Evolutionary conservation across 192 early-diverging fungal species (phyloP), one percentile per base, ranked within the genome.

Genomic region (Endogone sp.): DNA sequence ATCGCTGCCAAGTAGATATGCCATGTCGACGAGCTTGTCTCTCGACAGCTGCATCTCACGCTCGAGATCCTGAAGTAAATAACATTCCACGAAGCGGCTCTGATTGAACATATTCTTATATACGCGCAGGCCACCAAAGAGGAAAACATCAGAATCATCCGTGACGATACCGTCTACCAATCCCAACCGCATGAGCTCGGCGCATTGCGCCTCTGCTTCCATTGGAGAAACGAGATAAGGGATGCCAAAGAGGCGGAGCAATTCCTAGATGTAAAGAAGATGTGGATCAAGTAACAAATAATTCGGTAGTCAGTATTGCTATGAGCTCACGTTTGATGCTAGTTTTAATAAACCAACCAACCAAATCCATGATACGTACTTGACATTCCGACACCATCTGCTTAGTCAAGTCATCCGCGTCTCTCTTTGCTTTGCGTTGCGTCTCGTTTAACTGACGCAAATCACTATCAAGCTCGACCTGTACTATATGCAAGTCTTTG

Each of bases 171-270:
- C 98, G 68, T 99, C 94, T 0, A 97, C 94, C 22, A 97, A 79
- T 3, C 73, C 68, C 2, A 77, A 71, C 2, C 77, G 29, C 4
- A 85, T 69, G 30, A 93, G 73, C 31, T 82, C 71, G 3, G 98
- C 98, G 65, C 98, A 99, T 79, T 99, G 96, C 4, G 95, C 92
- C 74, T 99, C 98, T 3, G 98, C 98, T 81, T 99, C 98, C 90
- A 93, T 93, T 0, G 98, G 95, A 26, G 96, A 92, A 0, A 88
- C 85, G 44, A 98, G 82, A 72, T 90, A 99, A 10, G 98, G 98
- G 28, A 98, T 80, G 2, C 98, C 98, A 90, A 98, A 99, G 11
- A 98, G 75, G 62, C 81, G 77, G 28, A 98, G 79, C 22, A 99
- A 76, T 69, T 90, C 82, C 71, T 95, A 77, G 2, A 82, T n/a